Evolutionary conservation across 106 monocot genomes (phyloP).

Genomic region (Dendrobium nobile): DNA sequence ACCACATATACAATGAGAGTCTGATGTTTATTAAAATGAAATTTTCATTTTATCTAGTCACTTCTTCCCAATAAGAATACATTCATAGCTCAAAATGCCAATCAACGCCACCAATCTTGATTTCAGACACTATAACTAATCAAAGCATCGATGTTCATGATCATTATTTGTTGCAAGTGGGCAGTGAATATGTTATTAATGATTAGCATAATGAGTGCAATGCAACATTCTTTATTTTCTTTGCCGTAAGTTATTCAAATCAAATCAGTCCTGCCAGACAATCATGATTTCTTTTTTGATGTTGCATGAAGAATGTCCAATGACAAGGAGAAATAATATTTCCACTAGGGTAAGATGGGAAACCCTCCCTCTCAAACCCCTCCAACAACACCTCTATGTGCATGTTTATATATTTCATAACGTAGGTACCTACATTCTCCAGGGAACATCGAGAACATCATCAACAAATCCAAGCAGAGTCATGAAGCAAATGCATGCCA

Average conservation of each 20-base stretch:
- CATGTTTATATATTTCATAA: background rate
- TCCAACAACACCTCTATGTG: background rate
- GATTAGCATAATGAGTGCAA: background rate
- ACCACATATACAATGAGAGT: background rate
- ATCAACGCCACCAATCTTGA: background rate
- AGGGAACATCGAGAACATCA: conserved; percentile 96
- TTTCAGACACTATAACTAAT: background rate
- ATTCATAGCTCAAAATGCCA: background rate
- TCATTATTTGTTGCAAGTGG: background rate
- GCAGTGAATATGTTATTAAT: background rate
- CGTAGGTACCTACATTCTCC: conserved; percentile 71
- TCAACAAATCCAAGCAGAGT: conserved; percentile 95
- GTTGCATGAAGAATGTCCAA: background rate
- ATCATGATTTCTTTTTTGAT: background rate
- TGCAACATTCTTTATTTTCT: background rate
- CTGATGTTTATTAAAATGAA: background rate
- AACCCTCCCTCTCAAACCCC: background rate
- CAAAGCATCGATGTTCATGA: background rate
- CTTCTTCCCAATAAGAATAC: background rate
- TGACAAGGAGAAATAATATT: background rate
- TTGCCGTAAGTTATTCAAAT: background rate
- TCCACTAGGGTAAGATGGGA: background rate
- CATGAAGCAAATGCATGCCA: conserved; percentile 94
- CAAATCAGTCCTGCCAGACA: background rate
- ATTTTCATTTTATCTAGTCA: background rate